These are phyloP conservation scores for Anacardium occidentale DNA, from an alignment of 345 rosid species.

Conservation along the genomic window DNA sequence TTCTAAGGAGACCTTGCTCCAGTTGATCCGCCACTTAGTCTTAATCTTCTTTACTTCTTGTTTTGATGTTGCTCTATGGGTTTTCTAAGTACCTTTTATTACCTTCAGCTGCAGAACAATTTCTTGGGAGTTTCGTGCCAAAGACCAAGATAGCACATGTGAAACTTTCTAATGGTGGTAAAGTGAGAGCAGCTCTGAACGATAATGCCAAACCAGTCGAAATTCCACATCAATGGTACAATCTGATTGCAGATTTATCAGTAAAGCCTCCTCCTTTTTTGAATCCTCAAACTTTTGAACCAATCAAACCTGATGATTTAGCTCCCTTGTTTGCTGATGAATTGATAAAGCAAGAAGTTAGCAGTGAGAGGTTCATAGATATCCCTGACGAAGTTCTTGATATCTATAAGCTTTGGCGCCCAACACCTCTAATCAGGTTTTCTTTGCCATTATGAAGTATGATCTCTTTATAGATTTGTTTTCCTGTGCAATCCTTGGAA, in stretches of 20 bases:
- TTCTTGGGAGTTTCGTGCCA: constrained; percentile 25
- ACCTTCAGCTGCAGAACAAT: constrained; percentile 29
- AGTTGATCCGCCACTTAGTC: neutral
- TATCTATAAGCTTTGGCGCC: constrained; percentile 86
- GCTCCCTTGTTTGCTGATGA: constrained; percentile 79
- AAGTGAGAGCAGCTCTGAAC: constrained; percentile 42
- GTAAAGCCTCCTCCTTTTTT: constrained; percentile 82
- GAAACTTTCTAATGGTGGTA: constrained; percentile 39
- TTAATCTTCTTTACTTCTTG: neutral
- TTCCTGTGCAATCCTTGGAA: neutral
- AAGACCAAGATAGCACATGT: constrained; percentile 26
- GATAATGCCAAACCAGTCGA: constrained; percentile 29
- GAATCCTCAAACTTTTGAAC: constrained; percentile 73
- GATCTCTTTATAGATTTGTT: neutral
- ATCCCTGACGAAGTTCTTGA: constrained; percentile 90
- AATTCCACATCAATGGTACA: constrained; percentile 71
- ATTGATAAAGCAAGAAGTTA: constrained; percentile 79
- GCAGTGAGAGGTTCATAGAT: constrained; percentile 63
- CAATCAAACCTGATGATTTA: constrained; percentile 71
- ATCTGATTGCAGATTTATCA: constrained; percentile 75
- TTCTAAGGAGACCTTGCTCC: no score
- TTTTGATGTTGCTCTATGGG: neutral
- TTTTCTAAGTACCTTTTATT: neutral
- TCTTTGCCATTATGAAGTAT: neutral
- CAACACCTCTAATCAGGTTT: constrained; percentile 89